Evolutionary conservation across 2,329 filamentous ascomycete genomes (phyloP).

Genomic region (Stagonosporopsis tanaceti): DNA sequence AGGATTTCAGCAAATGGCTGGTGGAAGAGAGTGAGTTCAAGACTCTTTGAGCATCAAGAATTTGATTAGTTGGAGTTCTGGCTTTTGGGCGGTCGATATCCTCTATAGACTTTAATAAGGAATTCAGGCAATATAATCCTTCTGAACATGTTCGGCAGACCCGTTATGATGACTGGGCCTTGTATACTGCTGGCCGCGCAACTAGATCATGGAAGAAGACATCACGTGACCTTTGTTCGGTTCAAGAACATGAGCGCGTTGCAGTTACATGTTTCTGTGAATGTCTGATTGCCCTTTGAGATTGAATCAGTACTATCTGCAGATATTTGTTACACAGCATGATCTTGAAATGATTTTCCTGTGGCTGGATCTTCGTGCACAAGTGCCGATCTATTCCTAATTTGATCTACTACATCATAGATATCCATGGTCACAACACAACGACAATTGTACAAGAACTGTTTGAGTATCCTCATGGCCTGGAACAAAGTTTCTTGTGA

Average conservation of each 20-base stretch:
- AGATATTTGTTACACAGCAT: not conserved
- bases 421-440: not conserved
- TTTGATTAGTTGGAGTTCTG: too few species aligned
- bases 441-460: not conserved
- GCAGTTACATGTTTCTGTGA: too few species aligned
- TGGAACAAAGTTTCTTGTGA: too few species aligned
- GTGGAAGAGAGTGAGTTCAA: constrained; percentile 50
- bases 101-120: not conserved
- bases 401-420: constrained; percentile 12
- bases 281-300: too few species aligned
- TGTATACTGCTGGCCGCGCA: too few species aligned
- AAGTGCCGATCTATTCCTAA: constrained; percentile 5
- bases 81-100: not conserved
- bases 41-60: constrained; percentile 37
- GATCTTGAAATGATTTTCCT: not conserved
- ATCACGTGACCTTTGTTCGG: too few species aligned
- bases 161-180: not conserved
- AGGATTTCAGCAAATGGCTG: constrained; percentile 57
- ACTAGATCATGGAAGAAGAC: not conserved
- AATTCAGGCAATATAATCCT: not conserved
- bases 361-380: not conserved
- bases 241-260: too few species aligned
- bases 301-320: too few species aligned
- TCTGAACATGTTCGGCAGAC: not conserved
- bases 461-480: too few species aligned